phyloP scores from a whole-genome alignment of 495 filamentous ascomycete genomes.

The Bombardia bombarda region DNA sequence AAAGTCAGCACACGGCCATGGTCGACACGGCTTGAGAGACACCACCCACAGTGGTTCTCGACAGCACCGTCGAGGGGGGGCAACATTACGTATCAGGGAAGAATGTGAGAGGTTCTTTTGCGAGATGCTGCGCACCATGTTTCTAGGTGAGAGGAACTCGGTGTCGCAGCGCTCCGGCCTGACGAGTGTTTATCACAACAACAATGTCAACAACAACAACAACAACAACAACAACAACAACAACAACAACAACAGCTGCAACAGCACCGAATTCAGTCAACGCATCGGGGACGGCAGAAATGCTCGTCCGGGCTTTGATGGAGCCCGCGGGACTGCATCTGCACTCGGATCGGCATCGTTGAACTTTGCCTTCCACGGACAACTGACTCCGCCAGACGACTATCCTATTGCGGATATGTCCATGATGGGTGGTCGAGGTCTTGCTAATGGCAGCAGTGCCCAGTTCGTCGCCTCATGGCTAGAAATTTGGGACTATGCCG shows the following conservation, averaged over 20 bases:
- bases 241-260: neutral
- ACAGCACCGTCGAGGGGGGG: constrained; percentile 65
- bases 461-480: constrained; percentile 44
- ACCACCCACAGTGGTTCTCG: constrained; percentile 19
- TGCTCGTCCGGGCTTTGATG: too few species aligned
- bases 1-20: constrained; percentile 14
- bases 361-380: constrained; percentile 14
- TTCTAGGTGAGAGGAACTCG: constrained; percentile 87
- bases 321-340: too few species aligned
- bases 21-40: constrained; percentile 17
- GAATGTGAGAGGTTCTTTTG: constrained; percentile 99
- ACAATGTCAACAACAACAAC: constrained; percentile 24
- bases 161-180: constrained; percentile 64
- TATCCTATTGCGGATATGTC: constrained; percentile 17
- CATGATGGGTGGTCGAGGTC: constrained; percentile 7
- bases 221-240: constrained; percentile 2
- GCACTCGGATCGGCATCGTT: constrained; percentile 10
- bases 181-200: constrained; percentile 53
- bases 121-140: constrained; percentile 81
- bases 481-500: constrained; percentile 85
- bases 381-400: constrained; percentile 36
- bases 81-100: constrained; percentile 90
- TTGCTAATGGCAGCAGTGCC: constrained; percentile 2
- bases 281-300: constrained; percentile 1
- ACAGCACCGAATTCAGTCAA: constrained; percentile 17